Evolutionary conservation across 179 eudicot genomes (phyloP), one percentile per base, ranked within the genome.

Genomic region (Silene coronaria): DNA sequence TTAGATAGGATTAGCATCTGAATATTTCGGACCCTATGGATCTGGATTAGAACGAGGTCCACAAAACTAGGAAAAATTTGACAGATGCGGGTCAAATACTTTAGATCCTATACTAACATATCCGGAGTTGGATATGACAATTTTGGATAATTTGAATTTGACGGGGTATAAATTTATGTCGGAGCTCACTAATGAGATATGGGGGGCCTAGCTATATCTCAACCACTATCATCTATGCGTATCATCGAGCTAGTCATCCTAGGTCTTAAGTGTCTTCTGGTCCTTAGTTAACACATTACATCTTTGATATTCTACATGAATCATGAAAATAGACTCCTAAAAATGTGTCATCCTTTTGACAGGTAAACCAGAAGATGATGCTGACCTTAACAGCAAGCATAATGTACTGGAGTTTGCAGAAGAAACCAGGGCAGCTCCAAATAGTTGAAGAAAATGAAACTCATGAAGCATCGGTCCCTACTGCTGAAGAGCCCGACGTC

Each of bases 291-390:
- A 19, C 53, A 9, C 53, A 8, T 67, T 67, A 42, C 13, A 16
- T 21, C 16, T 16, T 53, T 2, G 19, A 14, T 24, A 46, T 69
- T 23, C 9, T 26, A 34, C 27, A 7, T 36, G 55, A 42, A 68
- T 46, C 51, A 24, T 48, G 75, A 67, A 8, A 53, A 3, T 53
- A 3, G n/a, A 23, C 1, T 78, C 0, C 11, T 10, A 24, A 19
- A 53, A 24, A 1, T 46, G 1, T 5, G 27, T 3, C 76, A 14
- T 75, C 42, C 0, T 22, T 65, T 58, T 75, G 21, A 73, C 90
- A 95, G 99, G 99, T 95, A 26, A 95, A 92, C 77, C 91, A 88
- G 77, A 95, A 95, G 86, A 95, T 95, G 99, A 91, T 95, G 78
- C 91, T 95, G 42, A 88, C 90, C 42, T 85, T 95, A 42, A 85